phyloP scores from a whole-genome alignment of 345 rosid species.

The Capsella bursapastoris region DNA sequence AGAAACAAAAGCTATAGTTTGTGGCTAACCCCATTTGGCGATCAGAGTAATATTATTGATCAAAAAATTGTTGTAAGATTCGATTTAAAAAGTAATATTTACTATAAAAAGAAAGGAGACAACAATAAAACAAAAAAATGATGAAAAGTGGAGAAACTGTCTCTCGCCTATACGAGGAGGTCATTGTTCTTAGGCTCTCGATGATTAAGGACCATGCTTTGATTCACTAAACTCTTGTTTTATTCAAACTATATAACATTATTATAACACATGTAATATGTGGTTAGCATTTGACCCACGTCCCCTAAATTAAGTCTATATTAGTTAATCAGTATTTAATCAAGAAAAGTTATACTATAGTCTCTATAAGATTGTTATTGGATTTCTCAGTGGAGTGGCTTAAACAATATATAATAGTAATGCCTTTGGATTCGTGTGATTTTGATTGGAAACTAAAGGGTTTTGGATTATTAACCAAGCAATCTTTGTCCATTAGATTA shows the following conservation, averaged over 20 bases:
- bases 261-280: constrained; percentile 30
- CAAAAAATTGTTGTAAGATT: constrained; percentile 13
- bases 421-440: constrained; percentile 30
- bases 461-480: background rate
- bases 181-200: constrained; percentile 33
- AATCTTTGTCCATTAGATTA: background rate
- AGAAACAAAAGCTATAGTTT: constrained; percentile 9
- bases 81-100: constrained; percentile 5
- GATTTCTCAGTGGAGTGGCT: constrained; percentile 20
- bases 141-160: constrained; percentile 23
- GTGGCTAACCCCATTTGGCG: background rate
- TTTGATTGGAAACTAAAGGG: constrained; percentile 3
- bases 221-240: constrained; percentile 25
- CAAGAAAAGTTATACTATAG: background rate
- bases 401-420: constrained; percentile 19
- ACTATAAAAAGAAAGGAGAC: constrained; percentile 10
- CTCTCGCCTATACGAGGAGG: constrained; percentile 38
- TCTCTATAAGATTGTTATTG: constrained; percentile 11
- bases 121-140: constrained; percentile 3
- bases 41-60: background rate
- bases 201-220: constrained; percentile 40
- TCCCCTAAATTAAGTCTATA: constrained; percentile 11
- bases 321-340: constrained; percentile 13
- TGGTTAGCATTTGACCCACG: constrained; percentile 41
- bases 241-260: constrained; percentile 13